A percentile compares a stretch with the other conserved stretches of the same genome.
phyloP scores from a whole-genome alignment of 768 basidiomycete species.

The Termitomyces sp. region DNA sequence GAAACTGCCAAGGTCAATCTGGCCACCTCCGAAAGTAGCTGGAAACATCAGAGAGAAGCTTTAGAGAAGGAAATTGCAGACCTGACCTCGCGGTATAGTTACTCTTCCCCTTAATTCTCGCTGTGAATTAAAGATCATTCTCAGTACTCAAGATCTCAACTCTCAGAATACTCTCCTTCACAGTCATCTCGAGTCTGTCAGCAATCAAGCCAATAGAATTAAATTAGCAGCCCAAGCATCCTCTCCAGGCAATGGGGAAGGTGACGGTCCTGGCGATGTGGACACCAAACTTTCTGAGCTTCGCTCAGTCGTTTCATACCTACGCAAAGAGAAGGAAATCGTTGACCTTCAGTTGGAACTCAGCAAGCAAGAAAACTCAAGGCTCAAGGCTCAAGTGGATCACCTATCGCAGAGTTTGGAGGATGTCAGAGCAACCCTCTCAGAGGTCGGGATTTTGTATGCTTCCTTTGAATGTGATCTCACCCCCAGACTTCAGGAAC shows the following conservation, averaged over 20 bases:
- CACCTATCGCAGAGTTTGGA: slow-evolving; percentile 65
- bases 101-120: neutral
- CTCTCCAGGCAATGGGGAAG: slow-evolving; percentile 34
- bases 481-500: slow-evolving; percentile 47
- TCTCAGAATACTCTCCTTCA: slow-evolving; percentile 76
- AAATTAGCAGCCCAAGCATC: slow-evolving; percentile 60
- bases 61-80: slow-evolving; percentile 76
- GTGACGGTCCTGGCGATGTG: slow-evolving; percentile 41
- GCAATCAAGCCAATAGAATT: slow-evolving; percentile 77
- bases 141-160: slow-evolving; percentile 67
- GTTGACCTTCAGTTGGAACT: slow-evolving; percentile 85
- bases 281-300: slow-evolving; percentile 69
- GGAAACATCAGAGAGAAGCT: slow-evolving; percentile 73
- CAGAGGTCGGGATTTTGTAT: slow-evolving; percentile 45
- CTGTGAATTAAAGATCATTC: neutral
- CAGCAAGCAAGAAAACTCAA: slow-evolving; percentile 66
- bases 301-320: slow-evolving; percentile 72
- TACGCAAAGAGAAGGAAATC: slow-evolving; percentile 90
- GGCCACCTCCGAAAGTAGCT: slow-evolving; percentile 65
- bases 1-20: slow-evolving; percentile 78
- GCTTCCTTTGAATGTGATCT: neutral
- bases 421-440: slow-evolving; percentile 63
- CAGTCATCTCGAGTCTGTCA: slow-evolving; percentile 81
- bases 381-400: slow-evolving; percentile 73
- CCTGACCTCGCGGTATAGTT: slow-evolving; percentile 58